phyloP scores from a whole-genome alignment of 148 eudicot genomes.

The Dysphania ambrosioides region DNA sequence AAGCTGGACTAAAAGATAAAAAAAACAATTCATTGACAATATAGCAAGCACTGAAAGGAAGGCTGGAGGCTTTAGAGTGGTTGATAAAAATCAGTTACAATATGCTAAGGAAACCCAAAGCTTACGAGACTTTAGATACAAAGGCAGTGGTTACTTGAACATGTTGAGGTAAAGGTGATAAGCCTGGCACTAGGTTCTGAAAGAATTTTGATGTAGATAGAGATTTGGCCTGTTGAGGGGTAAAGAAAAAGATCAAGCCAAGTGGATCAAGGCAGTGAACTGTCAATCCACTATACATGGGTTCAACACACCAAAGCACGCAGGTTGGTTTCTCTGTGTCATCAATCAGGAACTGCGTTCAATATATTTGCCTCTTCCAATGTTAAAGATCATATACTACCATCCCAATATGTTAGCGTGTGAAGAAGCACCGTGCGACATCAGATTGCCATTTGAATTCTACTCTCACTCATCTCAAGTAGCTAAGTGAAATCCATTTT shows the following conservation, averaged over 20 bases:
- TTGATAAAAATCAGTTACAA: too few relatives aligned
- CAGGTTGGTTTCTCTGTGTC: not conserved
- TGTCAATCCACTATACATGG: not conserved
- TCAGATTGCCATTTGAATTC: not conserved
- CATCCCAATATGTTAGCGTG: not conserved
- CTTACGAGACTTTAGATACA: not conserved
- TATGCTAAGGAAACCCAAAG: too few relatives aligned
- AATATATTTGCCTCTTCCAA: not conserved
- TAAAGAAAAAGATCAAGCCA: not conserved
- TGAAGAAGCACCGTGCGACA: not conserved
- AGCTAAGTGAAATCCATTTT: not conserved
- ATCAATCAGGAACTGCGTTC: not conserved
- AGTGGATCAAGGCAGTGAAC: not conserved
- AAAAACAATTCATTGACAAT: not conserved
- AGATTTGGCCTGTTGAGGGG: not conserved
- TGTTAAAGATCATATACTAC: not conserved
- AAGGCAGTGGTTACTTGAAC: not conserved
- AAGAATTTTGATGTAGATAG: not conserved
- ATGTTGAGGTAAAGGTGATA: not conserved
- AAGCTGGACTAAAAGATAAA: not conserved
- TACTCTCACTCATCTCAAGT: not conserved
- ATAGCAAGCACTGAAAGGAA: not conserved
- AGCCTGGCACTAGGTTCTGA: not conserved
- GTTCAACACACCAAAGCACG: not conserved
- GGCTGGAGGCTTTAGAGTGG: too few relatives aligned